Conservation (phyloP, 1,284 basidiomycete species). For the Gastroboletus turbinatus region DNA sequence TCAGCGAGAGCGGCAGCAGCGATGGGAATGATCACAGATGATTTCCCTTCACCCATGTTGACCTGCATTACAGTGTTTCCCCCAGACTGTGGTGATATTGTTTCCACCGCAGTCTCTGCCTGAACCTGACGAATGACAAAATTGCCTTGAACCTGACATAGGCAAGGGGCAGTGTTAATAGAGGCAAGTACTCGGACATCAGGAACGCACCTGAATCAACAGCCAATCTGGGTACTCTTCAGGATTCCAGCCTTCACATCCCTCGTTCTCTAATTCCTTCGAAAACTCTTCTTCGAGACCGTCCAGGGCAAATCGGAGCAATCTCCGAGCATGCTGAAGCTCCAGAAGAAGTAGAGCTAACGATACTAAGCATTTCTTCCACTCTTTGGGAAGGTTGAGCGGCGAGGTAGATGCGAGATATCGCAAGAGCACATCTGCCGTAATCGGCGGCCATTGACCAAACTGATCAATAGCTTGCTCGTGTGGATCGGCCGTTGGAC, state of each 20-base stretch:
- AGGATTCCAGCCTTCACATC: too few relatives aligned
- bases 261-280: background rate
- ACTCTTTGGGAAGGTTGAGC: constrained; percentile 9
- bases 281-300: background rate
- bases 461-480: background rate
- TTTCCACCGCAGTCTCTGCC: too few relatives aligned
- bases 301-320: background rate
- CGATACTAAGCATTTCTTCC: constrained; percentile 27
- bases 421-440: constrained; percentile 21
- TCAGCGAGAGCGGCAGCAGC: too few relatives aligned
- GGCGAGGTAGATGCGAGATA: constrained; percentile 17
- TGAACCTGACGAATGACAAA: background rate
- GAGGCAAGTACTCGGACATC: too few relatives aligned
- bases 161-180: too few relatives aligned
- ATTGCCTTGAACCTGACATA: background rate
- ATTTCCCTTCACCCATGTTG: too few relatives aligned
- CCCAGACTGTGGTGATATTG: background rate
- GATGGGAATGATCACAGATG: too few relatives aligned
- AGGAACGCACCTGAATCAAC: constrained; percentile 17
- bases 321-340: background rate
- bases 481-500: background rate
- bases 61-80: background rate
- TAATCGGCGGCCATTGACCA: too few relatives aligned
- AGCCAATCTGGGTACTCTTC: constrained; percentile 4
- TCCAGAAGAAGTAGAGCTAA: background rate